Conservation (phyloP, 1,284 basidiomycete species). For the Waitea zeae region DNA sequence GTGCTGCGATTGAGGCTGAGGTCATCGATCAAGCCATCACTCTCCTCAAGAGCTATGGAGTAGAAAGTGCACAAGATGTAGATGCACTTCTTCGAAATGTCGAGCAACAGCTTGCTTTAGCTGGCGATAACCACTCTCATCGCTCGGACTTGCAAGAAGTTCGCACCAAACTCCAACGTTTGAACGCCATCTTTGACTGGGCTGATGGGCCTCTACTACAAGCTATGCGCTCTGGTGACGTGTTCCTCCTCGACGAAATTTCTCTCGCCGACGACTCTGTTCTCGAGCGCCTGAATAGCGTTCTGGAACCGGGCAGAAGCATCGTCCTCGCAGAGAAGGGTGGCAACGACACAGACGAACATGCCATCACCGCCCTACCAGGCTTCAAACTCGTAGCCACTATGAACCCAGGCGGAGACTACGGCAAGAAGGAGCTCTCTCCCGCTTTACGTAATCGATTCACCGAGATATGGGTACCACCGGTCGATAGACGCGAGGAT, state of each 20-base stretch:
- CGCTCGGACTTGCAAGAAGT: constrained; percentile 12
- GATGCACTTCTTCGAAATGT: constrained; percentile 15
- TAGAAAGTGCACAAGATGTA: constrained; percentile 15
- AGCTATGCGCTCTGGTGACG: constrained; percentile 77
- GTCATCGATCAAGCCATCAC: constrained; percentile 22
- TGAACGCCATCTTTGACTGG: constrained; percentile 88
- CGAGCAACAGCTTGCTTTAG: constrained; percentile 15
- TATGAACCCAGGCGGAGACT: constrained; percentile 99
- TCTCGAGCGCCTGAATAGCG: constrained; percentile 92
- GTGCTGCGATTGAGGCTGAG: constrained; percentile 29
- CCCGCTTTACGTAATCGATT: constrained; percentile 96
- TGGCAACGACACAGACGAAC: constrained; percentile 51
- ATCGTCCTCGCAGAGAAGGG: constrained; percentile 91
- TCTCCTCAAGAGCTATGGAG: constrained; percentile 23
- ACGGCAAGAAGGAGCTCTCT: constrained; percentile 97
- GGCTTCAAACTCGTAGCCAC: constrained; percentile 89
- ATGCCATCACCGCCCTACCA: constrained; percentile 40
- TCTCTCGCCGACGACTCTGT: constrained; percentile 98
- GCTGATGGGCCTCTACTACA: constrained; percentile 87
- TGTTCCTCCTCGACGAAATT: constrained; percentile 92
- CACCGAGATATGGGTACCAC: constrained; percentile 98
- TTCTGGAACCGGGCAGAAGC: constrained; percentile 80
- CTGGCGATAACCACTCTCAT: too few species aligned
- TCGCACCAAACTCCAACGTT: constrained; percentile 24
- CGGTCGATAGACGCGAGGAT: constrained; percentile 64